Percentiles rank a stretch among this genome's conserved stretches.
phyloP scores from a whole-genome alignment of 2,329 filamentous ascomycete genomes.

The Xylariaceae sp. region DNA sequence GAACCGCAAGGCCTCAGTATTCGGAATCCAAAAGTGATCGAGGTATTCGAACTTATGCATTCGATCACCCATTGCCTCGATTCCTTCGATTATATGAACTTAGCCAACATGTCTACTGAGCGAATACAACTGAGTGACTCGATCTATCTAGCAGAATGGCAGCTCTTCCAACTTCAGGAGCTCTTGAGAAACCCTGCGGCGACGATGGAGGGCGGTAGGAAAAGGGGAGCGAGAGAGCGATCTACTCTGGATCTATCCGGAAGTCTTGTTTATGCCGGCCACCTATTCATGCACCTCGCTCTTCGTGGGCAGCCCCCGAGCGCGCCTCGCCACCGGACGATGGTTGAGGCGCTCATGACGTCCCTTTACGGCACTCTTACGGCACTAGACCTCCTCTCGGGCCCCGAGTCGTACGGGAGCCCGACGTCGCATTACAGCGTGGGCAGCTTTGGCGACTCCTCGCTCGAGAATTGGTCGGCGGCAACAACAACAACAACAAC shows the following conservation, averaged over 20 bases:
- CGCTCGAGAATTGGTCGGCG: slow-evolving; percentile 16
- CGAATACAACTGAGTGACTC: slow-evolving; percentile 30
- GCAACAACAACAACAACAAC: slow-evolving; percentile 13
- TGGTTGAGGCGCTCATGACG: slow-evolving; percentile 26
- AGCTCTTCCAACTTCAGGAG: slow-evolving; percentile 28
- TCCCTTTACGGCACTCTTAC: slow-evolving; percentile 24
- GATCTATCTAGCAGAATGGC: slow-evolving; percentile 30
- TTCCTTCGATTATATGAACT: slow-evolving; percentile 29
- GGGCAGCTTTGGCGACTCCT: slow-evolving; percentile 12
- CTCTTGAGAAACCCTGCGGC: slow-evolving; percentile 16
- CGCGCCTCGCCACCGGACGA: slow-evolving; percentile 26
- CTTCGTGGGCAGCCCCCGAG: slow-evolving; percentile 29
- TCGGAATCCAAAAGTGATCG: slow-evolving; percentile 24
- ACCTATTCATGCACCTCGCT: slow-evolving; percentile 30
- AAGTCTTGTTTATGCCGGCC: slow-evolving; percentile 26
- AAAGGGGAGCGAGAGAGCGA: slow-evolving; percentile 5
- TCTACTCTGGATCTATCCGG: slow-evolving; percentile 26
- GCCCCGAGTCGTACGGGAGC: slow-evolving; percentile 16
- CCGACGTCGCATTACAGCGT: slow-evolving; percentile 15
- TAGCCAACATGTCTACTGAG: slow-evolving; percentile 25
- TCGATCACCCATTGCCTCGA: slow-evolving; percentile 28
- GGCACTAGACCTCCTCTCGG: slow-evolving; percentile 23
- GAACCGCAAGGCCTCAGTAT: slow-evolving; percentile 20
- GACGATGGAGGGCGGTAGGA: slow-evolving; percentile 9
- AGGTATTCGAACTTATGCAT: slow-evolving; percentile 28